These are phyloP conservation scores for Arxiozyma telluris DNA, from an alignment of 1,139 yeast genomes.

Conservation along the genomic window DNA sequence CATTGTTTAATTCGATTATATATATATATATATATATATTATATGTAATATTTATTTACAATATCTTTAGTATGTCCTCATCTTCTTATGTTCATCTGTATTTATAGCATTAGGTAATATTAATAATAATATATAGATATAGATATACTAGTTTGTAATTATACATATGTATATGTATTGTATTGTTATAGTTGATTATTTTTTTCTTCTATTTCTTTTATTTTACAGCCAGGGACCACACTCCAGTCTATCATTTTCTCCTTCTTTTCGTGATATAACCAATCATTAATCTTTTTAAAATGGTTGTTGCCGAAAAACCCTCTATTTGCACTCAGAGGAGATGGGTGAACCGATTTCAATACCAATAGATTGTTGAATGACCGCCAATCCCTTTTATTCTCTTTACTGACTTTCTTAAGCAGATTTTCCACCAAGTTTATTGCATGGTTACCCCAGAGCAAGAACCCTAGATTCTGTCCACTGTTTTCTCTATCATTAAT, in stretches of 20 bases:
- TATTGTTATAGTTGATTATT: constrained; percentile 1
- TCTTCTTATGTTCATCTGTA: no score
- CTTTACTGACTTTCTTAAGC: constrained; percentile 26
- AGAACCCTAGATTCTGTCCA: constrained; percentile 53
- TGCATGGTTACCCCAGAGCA: constrained; percentile 97
- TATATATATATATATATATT: no score
- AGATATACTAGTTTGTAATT: no score
- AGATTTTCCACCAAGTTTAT: constrained; percentile 52
- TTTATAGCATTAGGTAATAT: no score
- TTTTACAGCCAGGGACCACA: constrained; percentile 22
- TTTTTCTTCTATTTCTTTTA: constrained; percentile 17
- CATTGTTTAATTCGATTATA: no score
- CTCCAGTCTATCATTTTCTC: constrained; percentile 58
- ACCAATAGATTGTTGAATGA: constrained; percentile 40
- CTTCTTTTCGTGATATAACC: constrained; percentile 40
- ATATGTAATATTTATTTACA: neutral
- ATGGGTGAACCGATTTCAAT: constrained; percentile 80
- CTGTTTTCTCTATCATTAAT: constrained; percentile 32
- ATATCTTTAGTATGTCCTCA: no score
- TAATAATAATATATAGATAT: neutral
- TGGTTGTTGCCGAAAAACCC: constrained; percentile 73
- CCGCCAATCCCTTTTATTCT: constrained; percentile 3
- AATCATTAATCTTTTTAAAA: constrained; percentile 61
- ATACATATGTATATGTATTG: neutral
- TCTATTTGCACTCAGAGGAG: constrained; percentile 82